These are phyloP conservation scores for Dothiorella sarmentorum DNA, from an alignment of 2,329 filamentous ascomycete species.

Conservation along the genomic window DNA sequence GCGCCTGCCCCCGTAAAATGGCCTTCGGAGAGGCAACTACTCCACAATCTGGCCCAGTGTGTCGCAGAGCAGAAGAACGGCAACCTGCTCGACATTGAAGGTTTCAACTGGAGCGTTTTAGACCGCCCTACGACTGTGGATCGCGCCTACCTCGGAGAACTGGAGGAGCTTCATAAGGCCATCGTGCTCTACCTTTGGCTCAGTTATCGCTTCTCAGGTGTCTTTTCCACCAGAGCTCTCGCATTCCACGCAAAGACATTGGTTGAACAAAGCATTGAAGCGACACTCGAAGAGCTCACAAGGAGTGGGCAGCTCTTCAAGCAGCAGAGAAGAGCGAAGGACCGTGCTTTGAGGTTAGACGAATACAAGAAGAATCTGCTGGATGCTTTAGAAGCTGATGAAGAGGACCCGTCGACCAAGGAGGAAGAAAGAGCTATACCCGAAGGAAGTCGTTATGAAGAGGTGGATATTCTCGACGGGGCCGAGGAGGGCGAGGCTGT, in stretches of 20 bases:
- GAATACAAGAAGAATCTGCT: not conserved
- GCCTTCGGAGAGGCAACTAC: conserved; percentile 44
- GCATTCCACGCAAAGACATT: conserved; percentile 76
- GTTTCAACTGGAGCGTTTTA: conserved; percentile 69
- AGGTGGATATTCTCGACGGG: conserved; percentile 1
- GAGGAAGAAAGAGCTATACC: not conserved
- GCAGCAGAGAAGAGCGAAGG: not conserved
- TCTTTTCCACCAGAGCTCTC: conserved; percentile 71
- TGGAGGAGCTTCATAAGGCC: conserved; percentile 78
- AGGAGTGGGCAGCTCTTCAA: not conserved
- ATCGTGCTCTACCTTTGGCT: conserved; percentile 90
- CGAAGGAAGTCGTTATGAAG: not conserved
- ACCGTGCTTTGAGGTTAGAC: not conserved
- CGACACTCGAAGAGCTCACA: conserved; percentile 33
- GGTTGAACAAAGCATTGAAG: conserved; percentile 72
- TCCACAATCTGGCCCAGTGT: conserved; percentile 64
- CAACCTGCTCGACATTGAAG: conserved; percentile 65
- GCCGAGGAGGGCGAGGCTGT: not conserved
- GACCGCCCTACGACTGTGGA: conserved; percentile 51
- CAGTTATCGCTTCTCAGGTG: conserved; percentile 78
- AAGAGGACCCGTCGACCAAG: not conserved
- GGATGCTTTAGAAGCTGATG: not conserved
- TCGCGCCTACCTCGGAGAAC: conserved; percentile 58
- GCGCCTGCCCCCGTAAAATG: conserved; percentile 63
- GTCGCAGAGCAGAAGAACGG: conserved; percentile 67